Conservation (phyloP, 2,329 filamentous ascomycete species). For the Cladosporium sp. region DNA sequence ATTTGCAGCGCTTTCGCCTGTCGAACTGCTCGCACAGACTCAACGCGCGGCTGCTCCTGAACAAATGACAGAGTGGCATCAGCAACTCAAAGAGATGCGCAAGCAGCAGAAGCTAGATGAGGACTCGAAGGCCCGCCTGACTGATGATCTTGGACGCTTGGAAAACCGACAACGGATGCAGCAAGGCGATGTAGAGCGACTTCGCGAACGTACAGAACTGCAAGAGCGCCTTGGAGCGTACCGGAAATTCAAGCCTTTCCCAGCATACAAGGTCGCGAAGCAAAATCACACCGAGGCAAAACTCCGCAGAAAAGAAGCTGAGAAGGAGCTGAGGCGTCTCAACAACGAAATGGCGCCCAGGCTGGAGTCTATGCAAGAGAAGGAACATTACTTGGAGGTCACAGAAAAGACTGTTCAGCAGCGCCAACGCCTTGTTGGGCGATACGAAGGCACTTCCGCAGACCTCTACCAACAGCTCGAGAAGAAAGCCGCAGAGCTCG, state of each 20-base stretch:
- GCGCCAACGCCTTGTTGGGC: conserved; percentile 57
- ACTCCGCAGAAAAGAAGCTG: conserved; percentile 55
- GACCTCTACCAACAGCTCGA: conserved; percentile 39
- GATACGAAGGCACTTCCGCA: conserved; percentile 56
- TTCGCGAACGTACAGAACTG: conserved; percentile 73
- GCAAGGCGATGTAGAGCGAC: conserved; percentile 78
- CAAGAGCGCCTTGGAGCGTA: conserved; percentile 66
- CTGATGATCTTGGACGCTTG: conserved; percentile 65
- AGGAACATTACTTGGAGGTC: conserved; percentile 65
- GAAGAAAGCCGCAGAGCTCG: conserved; percentile 41
- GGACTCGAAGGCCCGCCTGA: conserved; percentile 57
- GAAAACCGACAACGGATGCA: conserved; percentile 74
- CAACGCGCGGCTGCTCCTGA: conserved; percentile 82
- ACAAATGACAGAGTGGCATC: conserved; percentile 78
- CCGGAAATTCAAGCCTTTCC: conserved; percentile 65
- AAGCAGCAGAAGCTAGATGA: conserved; percentile 63
- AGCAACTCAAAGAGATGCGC: conserved; percentile 70
- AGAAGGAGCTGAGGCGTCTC: conserved; percentile 61
- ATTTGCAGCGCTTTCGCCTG: conserved; percentile 79
- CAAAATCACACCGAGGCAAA: conserved; percentile 56
- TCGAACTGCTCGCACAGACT: conserved; percentile 82
- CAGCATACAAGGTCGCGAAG: conserved; percentile 63
- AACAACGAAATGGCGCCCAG: conserved; percentile 67
- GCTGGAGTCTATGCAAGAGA: conserved; percentile 67
- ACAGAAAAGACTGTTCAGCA: conserved; percentile 59